Evolutionary conservation across 176 grass and related monocot genomes (phyloP).

Genomic region (Triticum turgidum): DNA sequence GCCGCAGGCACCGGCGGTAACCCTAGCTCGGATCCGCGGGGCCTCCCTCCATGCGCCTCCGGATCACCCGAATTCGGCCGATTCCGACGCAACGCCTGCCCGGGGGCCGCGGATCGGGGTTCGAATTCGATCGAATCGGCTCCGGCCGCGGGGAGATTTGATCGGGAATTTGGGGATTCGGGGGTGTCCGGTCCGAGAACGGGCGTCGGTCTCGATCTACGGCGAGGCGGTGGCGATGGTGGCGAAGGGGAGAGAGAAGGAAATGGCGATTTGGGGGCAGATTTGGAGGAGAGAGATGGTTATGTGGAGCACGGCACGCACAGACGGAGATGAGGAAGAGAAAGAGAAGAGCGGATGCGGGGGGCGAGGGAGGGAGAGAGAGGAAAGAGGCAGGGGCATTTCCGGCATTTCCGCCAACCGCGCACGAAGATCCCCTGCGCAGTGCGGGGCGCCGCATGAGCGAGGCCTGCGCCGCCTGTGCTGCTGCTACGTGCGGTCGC

Average conservation of each 20-base stretch:
- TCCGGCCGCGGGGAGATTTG: constrained; percentile 16
- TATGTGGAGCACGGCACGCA: constrained; percentile 34
- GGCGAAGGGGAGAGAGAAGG: background rate
- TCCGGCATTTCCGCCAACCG: constrained; percentile 25
- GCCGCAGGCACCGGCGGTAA: constrained; percentile 10
- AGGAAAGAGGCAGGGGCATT: constrained; percentile 30
- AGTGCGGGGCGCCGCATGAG: constrained; percentile 4
- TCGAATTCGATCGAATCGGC: constrained; percentile 41
- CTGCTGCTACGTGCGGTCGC: constrained; percentile 12
- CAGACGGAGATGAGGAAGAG: constrained; percentile 14
- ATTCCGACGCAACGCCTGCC: background rate
- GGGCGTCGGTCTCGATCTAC: background rate
- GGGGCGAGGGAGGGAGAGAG: constrained; percentile 24
- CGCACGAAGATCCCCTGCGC: constrained; percentile 11
- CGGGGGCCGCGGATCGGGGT: constrained; percentile 22
- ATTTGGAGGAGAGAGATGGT: constrained; percentile 35
- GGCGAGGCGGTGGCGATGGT: background rate
- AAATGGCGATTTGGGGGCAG: constrained; percentile 26
- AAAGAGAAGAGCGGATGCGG: constrained; percentile 4
- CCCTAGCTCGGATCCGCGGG: constrained; percentile 57
- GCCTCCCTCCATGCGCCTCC: constrained; percentile 9
- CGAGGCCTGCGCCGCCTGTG: background rate
- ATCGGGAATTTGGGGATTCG: constrained; percentile 26
- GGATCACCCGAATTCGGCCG: constrained; percentile 45
- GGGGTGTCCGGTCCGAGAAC: background rate